Percentiles rank a stretch among this genome's conserved stretches.
Conservation (phyloP, 2,329 filamentous ascomycete species). For the Talaromyces islandicus region DNA sequence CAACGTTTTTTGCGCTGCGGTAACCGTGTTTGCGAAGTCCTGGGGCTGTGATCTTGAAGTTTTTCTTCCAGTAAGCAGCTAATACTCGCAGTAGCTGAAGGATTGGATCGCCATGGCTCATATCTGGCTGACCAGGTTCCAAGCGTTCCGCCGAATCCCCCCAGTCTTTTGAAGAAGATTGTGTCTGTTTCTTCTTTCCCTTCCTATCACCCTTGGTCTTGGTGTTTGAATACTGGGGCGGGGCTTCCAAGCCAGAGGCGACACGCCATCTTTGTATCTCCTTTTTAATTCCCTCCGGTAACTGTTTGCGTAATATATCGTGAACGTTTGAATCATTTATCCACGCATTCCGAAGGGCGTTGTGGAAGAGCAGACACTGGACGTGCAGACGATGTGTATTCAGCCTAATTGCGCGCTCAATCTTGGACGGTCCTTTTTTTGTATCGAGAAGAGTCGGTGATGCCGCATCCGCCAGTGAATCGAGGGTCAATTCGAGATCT, state of each 20-base stretch:
- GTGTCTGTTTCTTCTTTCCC: slow-evolving; percentile 23
- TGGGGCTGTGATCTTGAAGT: slow-evolving; percentile 70
- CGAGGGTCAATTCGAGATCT: slow-evolving; percentile 68
- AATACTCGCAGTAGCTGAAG: slow-evolving; percentile 69
- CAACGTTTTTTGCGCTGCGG: slow-evolving; percentile 67
- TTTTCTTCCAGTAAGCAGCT: slow-evolving; percentile 81
- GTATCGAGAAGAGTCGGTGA: slow-evolving; percentile 55
- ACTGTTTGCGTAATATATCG: slow-evolving; percentile 65
- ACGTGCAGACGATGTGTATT: slow-evolving; percentile 86
- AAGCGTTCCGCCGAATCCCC: slow-evolving; percentile 60
- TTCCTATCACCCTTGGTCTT: slow-evolving; percentile 24
- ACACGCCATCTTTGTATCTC: slow-evolving; percentile 69
- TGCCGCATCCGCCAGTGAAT: slow-evolving; percentile 44
- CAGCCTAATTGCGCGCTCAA: slow-evolving; percentile 70
- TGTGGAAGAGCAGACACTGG: slow-evolving; percentile 81
- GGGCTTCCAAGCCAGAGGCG: slow-evolving; percentile 55
- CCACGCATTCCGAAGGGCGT: slow-evolving; percentile 78
- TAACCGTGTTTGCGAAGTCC: slow-evolving; percentile 88
- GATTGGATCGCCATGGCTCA: slow-evolving; percentile 77
- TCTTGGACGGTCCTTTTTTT: slow-evolving; percentile 82
- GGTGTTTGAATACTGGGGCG: slow-evolving; percentile 32
- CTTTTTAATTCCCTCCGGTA: slow-evolving; percentile 62
- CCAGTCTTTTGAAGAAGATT: slow-evolving; percentile 60
- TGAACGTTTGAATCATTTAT: slow-evolving; percentile 71
- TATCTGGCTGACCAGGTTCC: slow-evolving; percentile 65